Percentiles rank a stretch among this genome's conserved stretches.
Conservation (phyloP, 176 grass and related monocot species). For the Oryza coarctata region DNA sequence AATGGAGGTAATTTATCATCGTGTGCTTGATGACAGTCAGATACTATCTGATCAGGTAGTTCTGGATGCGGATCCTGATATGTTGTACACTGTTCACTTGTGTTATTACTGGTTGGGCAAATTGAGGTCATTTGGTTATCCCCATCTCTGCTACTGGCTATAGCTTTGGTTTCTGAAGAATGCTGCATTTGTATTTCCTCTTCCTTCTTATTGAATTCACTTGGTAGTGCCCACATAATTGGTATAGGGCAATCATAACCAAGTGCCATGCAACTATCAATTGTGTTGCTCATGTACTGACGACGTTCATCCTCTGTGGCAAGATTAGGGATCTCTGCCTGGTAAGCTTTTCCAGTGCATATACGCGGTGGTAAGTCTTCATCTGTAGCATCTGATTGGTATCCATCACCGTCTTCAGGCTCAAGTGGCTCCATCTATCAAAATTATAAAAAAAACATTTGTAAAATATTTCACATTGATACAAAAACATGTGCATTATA, state of each 20-base stretch:
- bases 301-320: conserved; percentile 33
- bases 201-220: conserved; percentile 20
- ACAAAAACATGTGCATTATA: conserved; percentile 16
- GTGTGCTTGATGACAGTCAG: conserved; percentile 14
- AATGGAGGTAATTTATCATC: conserved; percentile 15
- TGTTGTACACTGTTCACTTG: conserved; percentile 20
- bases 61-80: conserved; percentile 27
- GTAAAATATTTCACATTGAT: conserved; percentile 13
- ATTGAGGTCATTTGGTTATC: conserved; percentile 34
- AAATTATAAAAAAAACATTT: conserved; percentile 13
- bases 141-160: not conserved
- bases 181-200: conserved; percentile 25
- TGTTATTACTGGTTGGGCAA: conserved; percentile 17
- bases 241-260: conserved; percentile 52
- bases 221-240: conserved; percentile 47
- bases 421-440: conserved; percentile 48
- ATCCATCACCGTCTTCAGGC: conserved; percentile 29
- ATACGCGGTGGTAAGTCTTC: conserved; percentile 57
- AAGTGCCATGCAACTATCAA: conserved; percentile 3
- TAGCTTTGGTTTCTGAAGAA: conserved; percentile 21
- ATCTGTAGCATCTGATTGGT: conserved; percentile 44
- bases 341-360: conserved; percentile 71
- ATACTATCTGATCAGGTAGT: conserved; percentile 24
- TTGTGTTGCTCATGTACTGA: conserved; percentile 24
- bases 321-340: conserved; percentile 69